phyloP scores from a whole-genome alignment of 1,284 basidiomycete species.

The Rhizopogon parksii region DNA sequence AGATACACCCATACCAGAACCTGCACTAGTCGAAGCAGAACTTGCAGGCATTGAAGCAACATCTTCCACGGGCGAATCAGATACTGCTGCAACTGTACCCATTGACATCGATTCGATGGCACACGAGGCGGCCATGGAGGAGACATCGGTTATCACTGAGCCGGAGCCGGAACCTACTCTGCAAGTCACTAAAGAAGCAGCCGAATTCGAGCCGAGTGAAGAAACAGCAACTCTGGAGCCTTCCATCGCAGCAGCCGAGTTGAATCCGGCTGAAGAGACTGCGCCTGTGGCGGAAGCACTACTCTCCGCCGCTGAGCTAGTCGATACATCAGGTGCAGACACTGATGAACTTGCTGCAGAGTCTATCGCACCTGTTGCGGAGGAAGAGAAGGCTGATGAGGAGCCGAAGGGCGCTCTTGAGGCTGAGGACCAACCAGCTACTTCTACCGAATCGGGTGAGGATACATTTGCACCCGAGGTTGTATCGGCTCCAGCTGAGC shows the following conservation, averaged over 20 bases:
- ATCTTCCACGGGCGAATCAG: background rate
- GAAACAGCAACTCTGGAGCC: background rate
- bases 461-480: background rate
- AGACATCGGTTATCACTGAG: background rate
- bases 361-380: background rate
- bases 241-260: constrained; percentile 2
- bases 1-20: background rate
- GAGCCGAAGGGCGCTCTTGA: background rate
- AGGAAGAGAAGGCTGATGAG: background rate
- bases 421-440: background rate
- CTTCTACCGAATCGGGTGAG: background rate
- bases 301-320: background rate
- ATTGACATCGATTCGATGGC: background rate
- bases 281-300: background rate
- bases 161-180: background rate
- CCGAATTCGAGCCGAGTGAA: background rate
- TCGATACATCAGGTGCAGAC: background rate
- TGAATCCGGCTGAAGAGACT: background rate
- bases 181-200: background rate
- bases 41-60: background rate
- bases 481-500: background rate
- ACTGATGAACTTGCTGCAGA: background rate
- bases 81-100: background rate
- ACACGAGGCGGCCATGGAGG: background rate
- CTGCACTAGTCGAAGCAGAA: background rate